phyloP scores from a whole-genome alignment of 2,329 filamentous ascomycete species.

The Xylaria sp. region DNA sequence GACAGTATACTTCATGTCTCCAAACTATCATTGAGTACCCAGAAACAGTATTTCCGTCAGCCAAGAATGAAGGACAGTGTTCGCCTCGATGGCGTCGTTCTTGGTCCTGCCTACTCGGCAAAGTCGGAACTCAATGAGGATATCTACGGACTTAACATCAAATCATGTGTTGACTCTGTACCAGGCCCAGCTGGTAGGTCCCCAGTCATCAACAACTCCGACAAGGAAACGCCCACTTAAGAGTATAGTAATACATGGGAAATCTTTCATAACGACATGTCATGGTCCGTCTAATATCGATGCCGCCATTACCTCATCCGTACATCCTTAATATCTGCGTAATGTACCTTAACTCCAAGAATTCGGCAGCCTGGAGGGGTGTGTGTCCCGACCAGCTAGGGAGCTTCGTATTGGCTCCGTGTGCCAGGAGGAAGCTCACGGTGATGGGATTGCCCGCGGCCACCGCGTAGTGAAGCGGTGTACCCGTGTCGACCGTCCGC shows the following conservation, averaged over 20 bases:
- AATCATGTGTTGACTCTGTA: slow-evolving; percentile 19
- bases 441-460: slow-evolving; percentile 39
- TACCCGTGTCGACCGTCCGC: slow-evolving; percentile 41
- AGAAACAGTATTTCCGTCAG: neutral
- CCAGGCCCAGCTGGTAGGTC: slow-evolving; percentile 12
- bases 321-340: slow-evolving; percentile 39
- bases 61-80: neutral
- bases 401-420: slow-evolving; percentile 40
- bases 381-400: slow-evolving; percentile 43
- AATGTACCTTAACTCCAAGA: slow-evolving; percentile 37
- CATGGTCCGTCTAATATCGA: slow-evolving; percentile 19
- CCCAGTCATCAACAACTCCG: slow-evolving; percentile 23
- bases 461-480: slow-evolving; percentile 41
- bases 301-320: slow-evolving; percentile 25
- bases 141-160: slow-evolving; percentile 8
- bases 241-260: slow-evolving; percentile 36
- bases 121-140: slow-evolving; percentile 7
- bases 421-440: slow-evolving; percentile 41
- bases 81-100: neutral
- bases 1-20: neutral
- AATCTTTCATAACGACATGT: slow-evolving; percentile 23
- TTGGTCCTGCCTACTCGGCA: neutral
- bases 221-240: slow-evolving; percentile 25
- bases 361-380: slow-evolving; percentile 40
- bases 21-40: neutral